Percentiles rank a stretch among this genome's conserved stretches.
These are phyloP conservation scores for Komagataella populi DNA, from an alignment of 805 yeast species.

Conservation along the genomic window DNA sequence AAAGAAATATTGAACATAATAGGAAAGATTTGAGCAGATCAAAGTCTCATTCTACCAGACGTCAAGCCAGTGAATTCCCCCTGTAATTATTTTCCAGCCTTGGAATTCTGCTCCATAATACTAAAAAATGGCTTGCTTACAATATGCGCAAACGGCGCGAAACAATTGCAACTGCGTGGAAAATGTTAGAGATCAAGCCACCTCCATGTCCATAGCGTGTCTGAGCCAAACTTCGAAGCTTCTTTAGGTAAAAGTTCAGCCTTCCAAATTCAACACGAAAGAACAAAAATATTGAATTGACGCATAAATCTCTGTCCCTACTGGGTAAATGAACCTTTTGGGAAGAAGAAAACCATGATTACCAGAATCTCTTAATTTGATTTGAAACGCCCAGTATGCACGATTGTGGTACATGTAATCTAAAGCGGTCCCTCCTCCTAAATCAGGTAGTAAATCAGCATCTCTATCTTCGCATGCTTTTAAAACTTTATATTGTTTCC, in stretches of 20 bases:
- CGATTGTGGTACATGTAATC: constrained; percentile 77
- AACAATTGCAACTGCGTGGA: neutral
- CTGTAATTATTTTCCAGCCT: neutral
- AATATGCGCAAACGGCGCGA: neutral
- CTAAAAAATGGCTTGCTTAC: neutral
- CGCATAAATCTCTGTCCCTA: constrained; percentile 60
- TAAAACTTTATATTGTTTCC: constrained; percentile 52
- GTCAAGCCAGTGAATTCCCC: neutral
- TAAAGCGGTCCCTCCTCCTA: constrained; percentile 69
- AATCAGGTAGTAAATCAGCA: constrained; percentile 55
- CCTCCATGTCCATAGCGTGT: neutral
- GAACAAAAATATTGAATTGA: constrained; percentile 56
- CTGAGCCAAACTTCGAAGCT: neutral
- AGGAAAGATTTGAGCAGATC: neutral
- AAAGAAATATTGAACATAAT: neutral
- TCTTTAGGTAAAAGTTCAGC: neutral
- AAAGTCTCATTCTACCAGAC: neutral
- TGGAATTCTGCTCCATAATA: neutral
- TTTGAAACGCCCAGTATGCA: constrained; percentile 76
- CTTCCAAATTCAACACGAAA: constrained; percentile 20
- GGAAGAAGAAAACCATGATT: constrained; percentile 76
- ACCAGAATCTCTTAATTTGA: constrained; percentile 73
- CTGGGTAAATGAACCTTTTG: constrained; percentile 53
- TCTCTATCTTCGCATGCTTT: constrained; percentile 76
- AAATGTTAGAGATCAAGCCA: neutral